A percentile compares a stretch with the other conserved stretches of the same genome.
phyloP scores from a whole-genome alignment of 371 early-diverging fungal species.

The Cokeromyces recurvatus region DNA sequence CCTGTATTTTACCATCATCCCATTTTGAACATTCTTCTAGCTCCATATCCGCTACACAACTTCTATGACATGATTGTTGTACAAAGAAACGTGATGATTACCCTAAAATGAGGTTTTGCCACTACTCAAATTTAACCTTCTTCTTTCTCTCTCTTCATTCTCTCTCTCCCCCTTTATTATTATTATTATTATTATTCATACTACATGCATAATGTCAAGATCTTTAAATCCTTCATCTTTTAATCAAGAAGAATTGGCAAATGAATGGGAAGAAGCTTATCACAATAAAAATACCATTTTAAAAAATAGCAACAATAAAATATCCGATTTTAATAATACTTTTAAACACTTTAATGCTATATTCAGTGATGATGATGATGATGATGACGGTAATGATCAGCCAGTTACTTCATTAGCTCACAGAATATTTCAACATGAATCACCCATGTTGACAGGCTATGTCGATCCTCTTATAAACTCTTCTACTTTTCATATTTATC shows the following conservation, averaged over 20 bases:
- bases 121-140: too few species aligned
- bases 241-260: constrained; percentile 13
- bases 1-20: too few species aligned
- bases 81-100: too few species aligned
- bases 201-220: constrained; percentile 2
- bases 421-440: neutral
- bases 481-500: constrained; percentile 35
- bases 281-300: constrained; percentile 2
- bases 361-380: constrained; percentile 47
- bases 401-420: neutral
- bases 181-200: too few species aligned
- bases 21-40: neutral
- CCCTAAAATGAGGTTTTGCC: too few species aligned
- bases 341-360: constrained; percentile 21
- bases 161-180: too few species aligned
- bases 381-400: too few species aligned
- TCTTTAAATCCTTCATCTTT: constrained; percentile 2
- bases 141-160: constrained; percentile 1
- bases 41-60: too few species aligned
- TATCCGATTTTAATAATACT: neutral
- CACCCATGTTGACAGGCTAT: constrained; percentile 12
- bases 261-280: constrained; percentile 21
- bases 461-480: constrained; percentile 33
- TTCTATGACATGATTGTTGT: too few species aligned
- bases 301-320: neutral